Percentiles rank a stretch among this genome's conserved stretches.
phyloP scores from a whole-genome alignment of 2,329 filamentous ascomycete genomes.

The Colletotrichum salicis region DNA sequence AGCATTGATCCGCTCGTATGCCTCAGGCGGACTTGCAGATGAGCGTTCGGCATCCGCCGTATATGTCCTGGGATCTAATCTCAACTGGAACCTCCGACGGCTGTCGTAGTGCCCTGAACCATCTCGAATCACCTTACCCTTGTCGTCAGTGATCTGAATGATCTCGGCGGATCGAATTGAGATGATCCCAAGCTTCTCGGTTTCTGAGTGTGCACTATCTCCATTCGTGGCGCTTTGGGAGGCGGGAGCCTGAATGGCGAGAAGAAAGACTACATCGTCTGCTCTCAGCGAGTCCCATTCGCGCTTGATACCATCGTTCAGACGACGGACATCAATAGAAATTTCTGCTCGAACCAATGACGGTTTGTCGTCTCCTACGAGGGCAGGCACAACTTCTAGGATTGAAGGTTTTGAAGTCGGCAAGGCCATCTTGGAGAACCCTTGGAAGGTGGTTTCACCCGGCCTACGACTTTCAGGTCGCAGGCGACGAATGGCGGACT shows the following conservation, averaged over 20 bases:
- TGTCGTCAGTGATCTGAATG: conserved; percentile 86
- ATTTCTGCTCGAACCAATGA: conserved; percentile 89
- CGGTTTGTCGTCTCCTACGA: conserved; percentile 85
- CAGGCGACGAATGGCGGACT: conserved; percentile 81
- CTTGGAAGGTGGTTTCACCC: conserved; percentile 79
- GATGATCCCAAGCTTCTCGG: conserved; percentile 73
- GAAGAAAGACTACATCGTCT: conserved; percentile 89
- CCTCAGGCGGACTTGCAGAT: conserved; percentile 75
- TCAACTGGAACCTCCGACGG: conserved; percentile 79
- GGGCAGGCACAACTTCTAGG: conserved; percentile 83
- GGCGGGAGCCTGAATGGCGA: conserved; percentile 75
- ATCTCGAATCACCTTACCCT: conserved; percentile 78
- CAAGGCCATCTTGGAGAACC: conserved; percentile 91
- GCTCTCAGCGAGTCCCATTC: conserved; percentile 92
- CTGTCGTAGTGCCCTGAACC: conserved; percentile 70
- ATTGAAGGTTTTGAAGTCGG: conserved; percentile 88
- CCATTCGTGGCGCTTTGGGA: conserved; percentile 65
- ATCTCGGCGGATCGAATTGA: conserved; percentile 85
- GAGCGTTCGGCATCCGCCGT: conserved; percentile 77
- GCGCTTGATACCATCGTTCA: conserved; percentile 78
- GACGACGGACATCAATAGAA: conserved; percentile 80
- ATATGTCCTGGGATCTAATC: conserved; percentile 82
- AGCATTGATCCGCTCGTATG: conserved; percentile 88
- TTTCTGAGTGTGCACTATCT: conserved; percentile 54
- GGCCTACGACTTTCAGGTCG: conserved; percentile 73